Evolutionary conservation across 345 rosid species (phyloP).

Genomic region (Salix exigua): DNA sequence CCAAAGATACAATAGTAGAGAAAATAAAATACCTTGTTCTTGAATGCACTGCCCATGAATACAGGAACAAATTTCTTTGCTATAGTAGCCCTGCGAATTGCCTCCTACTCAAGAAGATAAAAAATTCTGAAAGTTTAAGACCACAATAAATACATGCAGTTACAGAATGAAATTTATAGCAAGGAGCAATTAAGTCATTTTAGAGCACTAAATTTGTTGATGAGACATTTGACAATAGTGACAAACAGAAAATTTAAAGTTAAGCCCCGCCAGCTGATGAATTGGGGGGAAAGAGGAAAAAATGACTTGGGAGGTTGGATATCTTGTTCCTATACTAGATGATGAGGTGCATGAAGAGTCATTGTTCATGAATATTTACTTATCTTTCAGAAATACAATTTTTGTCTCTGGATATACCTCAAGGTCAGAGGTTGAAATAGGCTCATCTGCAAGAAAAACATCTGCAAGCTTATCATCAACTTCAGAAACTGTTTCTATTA

Average conservation of each 20-base stretch:
- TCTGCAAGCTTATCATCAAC: conserved; percentile 95
- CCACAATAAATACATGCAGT: not conserved
- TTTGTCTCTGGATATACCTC: conserved; percentile 46
- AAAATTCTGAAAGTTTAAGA: conserved; percentile 4
- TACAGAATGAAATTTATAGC: not conserved
- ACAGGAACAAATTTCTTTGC: conserved; percentile 91
- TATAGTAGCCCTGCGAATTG: conserved; percentile 90
- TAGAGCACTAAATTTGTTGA: not conserved
- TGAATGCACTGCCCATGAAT: conserved; percentile 99
- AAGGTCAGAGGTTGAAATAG: conserved; percentile 68
- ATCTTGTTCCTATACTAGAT: not conserved
- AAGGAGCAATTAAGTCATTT: not conserved
- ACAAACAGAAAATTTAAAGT: not conserved
- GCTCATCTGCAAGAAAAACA: conserved; percentile 78
- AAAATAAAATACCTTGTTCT: conserved; percentile 69
- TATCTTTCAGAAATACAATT: not conserved
- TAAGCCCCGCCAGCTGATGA: not conserved
- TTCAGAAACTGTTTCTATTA: conserved; percentile 87
- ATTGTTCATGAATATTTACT: not conserved
- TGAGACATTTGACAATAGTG: not conserved
- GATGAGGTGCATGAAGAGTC: not conserved
- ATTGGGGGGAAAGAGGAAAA: not conserved
- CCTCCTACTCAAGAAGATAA: conserved; percentile 52
- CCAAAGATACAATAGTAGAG: not conserved
- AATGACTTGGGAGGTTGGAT: not conserved